These are phyloP conservation scores for Calonectria henricotiae DNA, from an alignment of 2,329 filamentous ascomycete species.

Conservation along the genomic window DNA sequence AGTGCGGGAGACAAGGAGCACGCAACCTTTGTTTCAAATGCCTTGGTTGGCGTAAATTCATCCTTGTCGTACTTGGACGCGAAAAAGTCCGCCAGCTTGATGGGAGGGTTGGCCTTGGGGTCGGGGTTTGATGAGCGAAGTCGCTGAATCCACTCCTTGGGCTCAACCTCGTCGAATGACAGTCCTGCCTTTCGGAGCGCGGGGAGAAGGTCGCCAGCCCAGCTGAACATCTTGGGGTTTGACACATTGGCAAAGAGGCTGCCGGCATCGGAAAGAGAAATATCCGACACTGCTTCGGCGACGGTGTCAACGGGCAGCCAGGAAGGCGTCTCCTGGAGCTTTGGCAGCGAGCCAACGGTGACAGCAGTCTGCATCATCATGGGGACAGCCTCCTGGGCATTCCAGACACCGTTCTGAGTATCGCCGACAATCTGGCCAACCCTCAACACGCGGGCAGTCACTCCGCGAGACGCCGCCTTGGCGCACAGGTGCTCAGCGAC, in stretches of 20 bases:
- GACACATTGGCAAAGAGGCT: conserved; percentile 65
- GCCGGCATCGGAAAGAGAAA: conserved; percentile 53
- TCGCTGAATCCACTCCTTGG: conserved; percentile 62
- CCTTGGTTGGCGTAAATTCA: conserved; percentile 64
- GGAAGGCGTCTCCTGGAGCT: conserved; percentile 61
- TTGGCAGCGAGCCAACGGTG: conserved; percentile 65
- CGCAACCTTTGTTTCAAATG: conserved; percentile 59
- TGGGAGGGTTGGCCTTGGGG: conserved; percentile 64
- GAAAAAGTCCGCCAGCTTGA: conserved; percentile 71
- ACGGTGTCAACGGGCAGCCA: conserved; percentile 65
- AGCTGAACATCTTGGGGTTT: conserved; percentile 66
- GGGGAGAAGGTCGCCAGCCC: conserved; percentile 67
- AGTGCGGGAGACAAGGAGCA: conserved; percentile 64
- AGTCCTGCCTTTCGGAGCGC: conserved; percentile 62
- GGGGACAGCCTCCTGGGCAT: conserved; percentile 67
- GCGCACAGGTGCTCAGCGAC: conserved; percentile 59
- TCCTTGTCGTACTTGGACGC: conserved; percentile 56
- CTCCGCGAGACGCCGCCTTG: conserved; percentile 57
- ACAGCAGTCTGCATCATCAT: conserved; percentile 66
- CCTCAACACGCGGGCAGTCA: conserved; percentile 60
- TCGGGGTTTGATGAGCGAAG: conserved; percentile 63
- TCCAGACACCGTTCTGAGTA: conserved; percentile 66
- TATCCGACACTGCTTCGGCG: conserved; percentile 59
- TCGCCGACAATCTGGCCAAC: conserved; percentile 69
- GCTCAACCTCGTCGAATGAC: conserved; percentile 62